Percentiles rank a stretch among this genome's conserved stretches.
phyloP scores from a whole-genome alignment of 108 stramenopile genomes.

The Nitzschia inconspicua region DNA sequence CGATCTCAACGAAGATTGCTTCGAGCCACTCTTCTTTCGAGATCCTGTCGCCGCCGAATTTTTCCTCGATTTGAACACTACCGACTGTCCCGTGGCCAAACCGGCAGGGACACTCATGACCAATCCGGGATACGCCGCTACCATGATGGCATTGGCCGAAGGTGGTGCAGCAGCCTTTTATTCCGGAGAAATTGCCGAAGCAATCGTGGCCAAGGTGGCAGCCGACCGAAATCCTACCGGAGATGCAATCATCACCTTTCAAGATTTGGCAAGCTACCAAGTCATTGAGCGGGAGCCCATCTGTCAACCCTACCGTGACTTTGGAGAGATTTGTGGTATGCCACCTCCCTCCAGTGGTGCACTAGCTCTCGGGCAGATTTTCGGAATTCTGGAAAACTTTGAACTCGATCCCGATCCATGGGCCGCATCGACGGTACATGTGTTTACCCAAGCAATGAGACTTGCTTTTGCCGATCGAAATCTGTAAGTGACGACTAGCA shows the following conservation, averaged over 20 bases:
- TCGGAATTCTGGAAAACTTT: not conserved
- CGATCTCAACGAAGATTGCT: not conserved
- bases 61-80: not conserved
- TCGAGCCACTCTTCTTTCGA: not conserved
- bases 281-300: not conserved
- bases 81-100: not conserved
- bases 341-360: not conserved
- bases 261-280: not conserved
- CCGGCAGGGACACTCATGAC: not conserved
- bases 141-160: not conserved
- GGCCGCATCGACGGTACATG: not conserved
- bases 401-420: not conserved
- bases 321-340: not conserved
- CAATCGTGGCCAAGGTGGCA: not conserved
- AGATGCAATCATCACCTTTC: not conserved
- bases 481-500: no score
- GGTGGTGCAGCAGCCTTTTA: not conserved
- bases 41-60: not conserved
- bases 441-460: not conserved
- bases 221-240: no score
- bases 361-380: not conserved
- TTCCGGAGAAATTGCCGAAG: not conserved
- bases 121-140: not conserved
- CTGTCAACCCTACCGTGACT: not conserved
- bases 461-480: not conserved